Percentiles rank a stretch among this genome's conserved stretches.
These are phyloP conservation scores for Naegleria lovaniensis DNA, from an alignment of 208 protist genomes.

Conservation along the genomic window DNA sequence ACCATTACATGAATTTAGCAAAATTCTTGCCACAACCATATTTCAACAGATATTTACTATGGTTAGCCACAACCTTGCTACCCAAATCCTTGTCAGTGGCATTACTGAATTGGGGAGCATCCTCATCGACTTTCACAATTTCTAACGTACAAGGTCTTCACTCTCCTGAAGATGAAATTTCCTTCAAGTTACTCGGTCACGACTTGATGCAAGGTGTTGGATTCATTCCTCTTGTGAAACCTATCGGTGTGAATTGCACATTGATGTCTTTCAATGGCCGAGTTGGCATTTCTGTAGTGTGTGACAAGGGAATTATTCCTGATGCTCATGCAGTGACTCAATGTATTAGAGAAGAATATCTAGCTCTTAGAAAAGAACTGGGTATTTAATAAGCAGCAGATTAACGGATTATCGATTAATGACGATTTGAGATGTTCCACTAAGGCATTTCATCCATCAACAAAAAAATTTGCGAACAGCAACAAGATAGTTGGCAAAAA, in stretches of 20 bases:
- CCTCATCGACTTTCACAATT: neutral
- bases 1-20: neutral
- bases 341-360: neutral
- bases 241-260: neutral
- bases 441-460: no score
- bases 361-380: neutral
- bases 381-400: no score
- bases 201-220: neutral
- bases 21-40: neutral
- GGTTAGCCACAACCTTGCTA: neutral
- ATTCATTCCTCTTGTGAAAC: neutral
- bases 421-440: no score
- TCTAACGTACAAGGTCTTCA: neutral
- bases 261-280: neutral
- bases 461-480: no score
- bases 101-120: neutral
- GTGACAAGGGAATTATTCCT: neutral
- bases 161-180: neutral
- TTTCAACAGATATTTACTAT: neutral
- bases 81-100: neutral
- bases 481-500: no score
- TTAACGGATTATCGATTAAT: no score
- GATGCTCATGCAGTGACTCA: neutral
- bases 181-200: neutral
- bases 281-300: neutral